Conservation (phyloP, 2,329 filamentous ascomycete genomes). For the Nigrograna mackinnonii region DNA sequence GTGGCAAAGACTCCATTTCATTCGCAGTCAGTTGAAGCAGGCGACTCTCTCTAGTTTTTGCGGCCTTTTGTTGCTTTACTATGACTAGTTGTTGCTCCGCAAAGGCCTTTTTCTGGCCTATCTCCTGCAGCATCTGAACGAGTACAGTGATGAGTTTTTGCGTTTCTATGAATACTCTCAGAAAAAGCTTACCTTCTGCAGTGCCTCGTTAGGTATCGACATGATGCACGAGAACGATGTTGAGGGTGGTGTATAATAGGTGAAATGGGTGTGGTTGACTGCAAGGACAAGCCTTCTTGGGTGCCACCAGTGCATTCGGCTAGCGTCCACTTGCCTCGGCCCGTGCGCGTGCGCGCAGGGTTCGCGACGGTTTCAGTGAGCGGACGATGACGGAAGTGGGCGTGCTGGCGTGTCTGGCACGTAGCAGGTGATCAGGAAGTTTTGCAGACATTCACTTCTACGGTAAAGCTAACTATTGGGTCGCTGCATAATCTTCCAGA, state of each 20-base stretch:
- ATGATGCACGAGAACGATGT: conserved; percentile 55
- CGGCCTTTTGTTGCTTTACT: conserved; percentile 79
- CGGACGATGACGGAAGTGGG: background rate
- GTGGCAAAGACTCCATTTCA: conserved; percentile 77
- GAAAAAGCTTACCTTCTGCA: conserved; percentile 77
- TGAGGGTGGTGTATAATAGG: conserved; percentile 6
- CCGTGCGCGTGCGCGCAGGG: background rate
- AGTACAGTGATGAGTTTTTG: too few species aligned
- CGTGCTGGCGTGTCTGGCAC: background rate
- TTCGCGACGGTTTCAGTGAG: background rate
- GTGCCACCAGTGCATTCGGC: too few species aligned
- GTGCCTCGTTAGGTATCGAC: conserved; percentile 91
- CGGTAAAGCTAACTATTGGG: too few species aligned
- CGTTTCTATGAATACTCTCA: too few species aligned
- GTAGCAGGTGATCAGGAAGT: background rate
- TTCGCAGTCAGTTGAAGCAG: conserved; percentile 84
- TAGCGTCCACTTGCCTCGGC: background rate
- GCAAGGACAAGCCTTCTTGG: background rate
- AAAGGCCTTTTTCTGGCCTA: conserved; percentile 83
- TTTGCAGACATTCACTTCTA: too few species aligned
- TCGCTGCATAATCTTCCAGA: too few species aligned
- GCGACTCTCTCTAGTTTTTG: conserved; percentile 86
- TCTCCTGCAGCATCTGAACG: conserved; percentile 82
- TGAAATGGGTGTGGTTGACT: background rate
- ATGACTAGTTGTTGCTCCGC: conserved; percentile 92